Base-by-base conservation (phyloP, 2,329 filamentous ascomycete species). In the Penicillium occitanis region DNA sequence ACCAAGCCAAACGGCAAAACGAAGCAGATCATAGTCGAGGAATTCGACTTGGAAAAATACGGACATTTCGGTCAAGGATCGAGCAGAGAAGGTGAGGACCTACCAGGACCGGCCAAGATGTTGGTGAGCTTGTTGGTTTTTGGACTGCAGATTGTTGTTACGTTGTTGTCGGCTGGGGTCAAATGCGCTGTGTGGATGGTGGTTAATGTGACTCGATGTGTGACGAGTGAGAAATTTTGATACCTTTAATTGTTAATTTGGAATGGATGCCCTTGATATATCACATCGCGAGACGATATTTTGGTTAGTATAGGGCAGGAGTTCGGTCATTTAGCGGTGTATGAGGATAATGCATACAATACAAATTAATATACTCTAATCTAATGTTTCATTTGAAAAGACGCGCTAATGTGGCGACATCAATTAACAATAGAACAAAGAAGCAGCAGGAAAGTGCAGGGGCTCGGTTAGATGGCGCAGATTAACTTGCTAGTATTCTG, bases 11-110 rank as follows among this genome's bases (percentile, higher is more conserved):
- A 46, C 30, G 35, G 46, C 13, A 76, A 79, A 68, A 73, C 69
- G 35, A 70, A 75, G 50, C 69, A 78, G 65, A 71, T 79, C 53
- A 69, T 77, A 2, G 69, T 80, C 46, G 76, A 80, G 53, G 80
- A 82, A 64, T 79, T 82, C 55, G 80, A 82, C 69, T 72, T 82
- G 8, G 80, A 81, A 57, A 79, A 77, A 48, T 80, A 82, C 40
- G 78, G 78, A 13, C 76, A 75, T 6, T 80, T 79, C 65, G 76
- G 75, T 22, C 68, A 67, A n/a, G 71, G 75, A 14, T 76, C 75
- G 0, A 72, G 75, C 19, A 73, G 76, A 7, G 73, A 78, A 57
- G 78, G 78, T 2, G 67, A 81, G 68, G 75, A 81, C 51, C 63
- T 82, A 6, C 80, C 81, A 5, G 73, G 74, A 1, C 57, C 75